phyloP scores from a whole-genome alignment of 805 yeast species.

The Zygosaccharomyces gambellarensis region DNA sequence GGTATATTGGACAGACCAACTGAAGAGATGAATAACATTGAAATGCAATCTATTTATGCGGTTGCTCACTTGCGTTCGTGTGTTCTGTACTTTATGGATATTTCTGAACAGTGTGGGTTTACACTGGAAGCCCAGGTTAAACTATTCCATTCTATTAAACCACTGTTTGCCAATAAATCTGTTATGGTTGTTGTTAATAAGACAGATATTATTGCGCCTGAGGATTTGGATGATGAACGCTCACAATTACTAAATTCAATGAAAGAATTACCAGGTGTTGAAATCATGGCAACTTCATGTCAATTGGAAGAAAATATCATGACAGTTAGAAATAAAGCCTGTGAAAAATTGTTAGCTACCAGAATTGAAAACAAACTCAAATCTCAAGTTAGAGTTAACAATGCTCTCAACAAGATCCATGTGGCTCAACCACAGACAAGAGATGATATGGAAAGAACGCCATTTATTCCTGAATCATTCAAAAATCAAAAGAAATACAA shows the following conservation, averaged over 20 bases:
- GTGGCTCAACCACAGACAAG: slow-evolving; percentile 86
- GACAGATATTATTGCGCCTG: slow-evolving; percentile 81
- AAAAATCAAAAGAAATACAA: slow-evolving; percentile 62
- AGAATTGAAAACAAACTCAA: slow-evolving; percentile 95
- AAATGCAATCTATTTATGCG: slow-evolving; percentile 98
- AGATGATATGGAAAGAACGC: slow-evolving; percentile 77
- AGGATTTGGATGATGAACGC: slow-evolving; percentile 74
- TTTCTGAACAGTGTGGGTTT: slow-evolving; percentile 98
- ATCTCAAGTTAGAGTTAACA: slow-evolving; percentile 83
- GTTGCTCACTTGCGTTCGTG: slow-evolving; percentile 97
- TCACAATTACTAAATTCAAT: slow-evolving; percentile 67
- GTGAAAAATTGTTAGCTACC: slow-evolving; percentile 91
- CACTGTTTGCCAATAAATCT: slow-evolving; percentile 92
- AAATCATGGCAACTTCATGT: slow-evolving; percentile 90
- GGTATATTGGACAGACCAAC: slow-evolving; percentile 98
- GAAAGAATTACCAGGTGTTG: slow-evolving; percentile 69
- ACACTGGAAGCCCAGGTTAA: slow-evolving; percentile 96
- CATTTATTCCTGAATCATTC: slow-evolving; percentile 77
- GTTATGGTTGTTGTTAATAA: slow-evolving; percentile 95
- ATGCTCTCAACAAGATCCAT: slow-evolving; percentile 90
- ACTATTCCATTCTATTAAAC: slow-evolving; percentile 94
- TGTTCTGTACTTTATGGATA: slow-evolving; percentile 95
- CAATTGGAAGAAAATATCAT: slow-evolving; percentile 90
- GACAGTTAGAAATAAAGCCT: slow-evolving; percentile 94
- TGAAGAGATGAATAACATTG: slow-evolving; percentile 99